A percentile compares a stretch with the other conserved stretches of the same genome.
phyloP scores from a whole-genome alignment of 2,329 filamentous ascomycete genomes.

The Phialocephala sp. region DNA sequence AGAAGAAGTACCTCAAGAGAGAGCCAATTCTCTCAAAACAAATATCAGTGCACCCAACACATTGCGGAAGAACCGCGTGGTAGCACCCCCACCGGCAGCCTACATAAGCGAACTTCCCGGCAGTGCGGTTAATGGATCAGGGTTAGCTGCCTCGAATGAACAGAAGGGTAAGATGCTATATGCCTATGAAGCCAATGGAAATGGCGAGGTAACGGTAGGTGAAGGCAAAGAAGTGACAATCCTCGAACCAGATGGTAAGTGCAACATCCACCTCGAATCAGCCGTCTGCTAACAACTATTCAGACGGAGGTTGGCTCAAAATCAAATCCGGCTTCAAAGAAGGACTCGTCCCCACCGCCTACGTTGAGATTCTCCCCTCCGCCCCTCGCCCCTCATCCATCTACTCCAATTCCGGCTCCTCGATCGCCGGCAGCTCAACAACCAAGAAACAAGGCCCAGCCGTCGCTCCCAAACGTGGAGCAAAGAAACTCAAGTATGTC shows the following conservation, averaged over 20 bases:
- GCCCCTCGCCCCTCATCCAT: conserved; percentile 70
- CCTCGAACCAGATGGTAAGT: conserved; percentile 85
- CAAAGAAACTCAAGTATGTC: conserved; percentile 93
- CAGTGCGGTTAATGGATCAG: conserved; percentile 50
- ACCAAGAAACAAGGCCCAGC: conserved; percentile 53
- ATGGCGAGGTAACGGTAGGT: conserved; percentile 79
- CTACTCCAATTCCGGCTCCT: conserved; percentile 79
- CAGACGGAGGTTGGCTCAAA: conserved; percentile 93
- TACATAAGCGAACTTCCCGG: conserved; percentile 75
- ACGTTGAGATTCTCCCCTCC: conserved; percentile 71
- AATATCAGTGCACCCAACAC: conserved; percentile 32
- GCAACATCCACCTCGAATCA: background rate
- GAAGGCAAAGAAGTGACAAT: conserved; percentile 81
- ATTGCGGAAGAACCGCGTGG: conserved; percentile 69
- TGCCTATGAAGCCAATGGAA: conserved; percentile 77
- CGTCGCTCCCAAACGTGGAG: conserved; percentile 87
- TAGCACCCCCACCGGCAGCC: conserved; percentile 84
- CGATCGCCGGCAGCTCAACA: conserved; percentile 57
- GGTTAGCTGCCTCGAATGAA: conserved; percentile 48
- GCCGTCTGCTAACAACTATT: conserved; percentile 40
- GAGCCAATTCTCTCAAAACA: conserved; percentile 35
- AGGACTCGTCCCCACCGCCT: conserved; percentile 86
- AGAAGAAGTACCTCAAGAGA: conserved; percentile 54
- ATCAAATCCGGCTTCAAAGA: conserved; percentile 76
- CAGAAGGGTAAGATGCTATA: conserved; percentile 90